These are phyloP conservation scores for Dicorynia guianensis DNA, from an alignment of 306 rosid species.

Conservation along the genomic window DNA sequence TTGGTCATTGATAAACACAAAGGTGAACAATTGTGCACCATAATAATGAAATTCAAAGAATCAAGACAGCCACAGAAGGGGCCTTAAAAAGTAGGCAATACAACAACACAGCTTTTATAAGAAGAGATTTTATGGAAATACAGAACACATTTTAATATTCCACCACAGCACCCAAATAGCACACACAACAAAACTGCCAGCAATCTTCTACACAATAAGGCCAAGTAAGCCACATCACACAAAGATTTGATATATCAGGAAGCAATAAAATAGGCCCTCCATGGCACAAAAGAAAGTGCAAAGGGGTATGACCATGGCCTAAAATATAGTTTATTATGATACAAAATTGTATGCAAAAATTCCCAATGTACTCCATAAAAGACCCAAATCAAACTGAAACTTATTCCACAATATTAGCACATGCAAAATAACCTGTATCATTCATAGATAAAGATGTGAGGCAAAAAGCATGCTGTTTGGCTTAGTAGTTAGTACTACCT, in stretches of 20 bases:
- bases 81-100: conserved; percentile 1
- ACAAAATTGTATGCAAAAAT: conserved; percentile 9
- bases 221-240: neutral
- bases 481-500: conserved; percentile 67
- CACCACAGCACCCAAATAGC: conserved; percentile 1
- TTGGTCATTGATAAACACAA: conserved; percentile 7
- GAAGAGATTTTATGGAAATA: neutral
- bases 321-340: neutral
- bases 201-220: conserved; percentile 13
- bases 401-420: neutral
- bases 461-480: neutral
- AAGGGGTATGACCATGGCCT: neutral
- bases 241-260: neutral
- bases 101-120: conserved; percentile 1
- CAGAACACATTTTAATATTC: conserved; percentile 5
- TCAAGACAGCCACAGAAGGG: neutral
- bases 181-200: neutral
- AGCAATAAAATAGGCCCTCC: neutral
- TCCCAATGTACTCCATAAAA: neutral
- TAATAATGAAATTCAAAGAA: conserved; percentile 9
- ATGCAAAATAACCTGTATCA: neutral
- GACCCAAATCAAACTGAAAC: conserved; percentile 11
- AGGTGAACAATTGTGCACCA: neutral
- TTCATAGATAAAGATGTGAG: neutral
- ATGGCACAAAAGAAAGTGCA: neutral